Base-by-base conservation (phyloP, 257 asterid genomes). In the Avicennia marina region DNA sequence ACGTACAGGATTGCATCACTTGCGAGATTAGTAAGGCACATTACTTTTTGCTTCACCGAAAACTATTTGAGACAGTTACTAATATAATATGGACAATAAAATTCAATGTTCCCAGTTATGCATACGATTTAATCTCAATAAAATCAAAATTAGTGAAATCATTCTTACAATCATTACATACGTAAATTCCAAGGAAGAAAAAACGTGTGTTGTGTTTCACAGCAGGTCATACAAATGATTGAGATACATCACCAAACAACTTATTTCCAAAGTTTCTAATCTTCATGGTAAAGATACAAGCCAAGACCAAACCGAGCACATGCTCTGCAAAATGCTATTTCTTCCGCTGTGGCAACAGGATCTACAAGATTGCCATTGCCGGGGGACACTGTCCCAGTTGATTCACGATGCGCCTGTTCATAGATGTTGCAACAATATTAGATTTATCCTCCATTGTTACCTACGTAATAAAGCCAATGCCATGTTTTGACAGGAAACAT, bases 301-400 rank as follows among this genome's bases (percentile, higher is more conserved):
- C 98, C 98, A 53, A 90, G 96, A 48, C 98, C 98, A 55, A 90
- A 90, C 25, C 98, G 81, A 56, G 96, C 87, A 63, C 98, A 87
- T 29, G 98, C 95, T 75, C 79, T 67, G 89, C 98, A 87, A 70
- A 87, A 90, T 26, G 98, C 98, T 53, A 87, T 69, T 76, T 87
- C 87, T 78, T 90, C 98, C 17, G 98, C 98, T 10, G 90, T 94
- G 45, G 86, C 85, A 60, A 87, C 98, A 6, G 89, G 88, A 73
- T 90, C 95, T 19, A 45, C 61, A 29, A 33, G 50, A 38, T 48
- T 59, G 48, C 48, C 75, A 58, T 67, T 68, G 31, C 64, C 71
- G 2, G 83, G 56, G 42, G 79, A 60, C 41, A 83, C 94, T 6
- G 94, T 90, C 67, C 98, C 98, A 29, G 94, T 77, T 36, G 98